Evolutionary conservation across 306 rosid species (phyloP).

Genomic region (Casuarina equisetifolia): DNA sequence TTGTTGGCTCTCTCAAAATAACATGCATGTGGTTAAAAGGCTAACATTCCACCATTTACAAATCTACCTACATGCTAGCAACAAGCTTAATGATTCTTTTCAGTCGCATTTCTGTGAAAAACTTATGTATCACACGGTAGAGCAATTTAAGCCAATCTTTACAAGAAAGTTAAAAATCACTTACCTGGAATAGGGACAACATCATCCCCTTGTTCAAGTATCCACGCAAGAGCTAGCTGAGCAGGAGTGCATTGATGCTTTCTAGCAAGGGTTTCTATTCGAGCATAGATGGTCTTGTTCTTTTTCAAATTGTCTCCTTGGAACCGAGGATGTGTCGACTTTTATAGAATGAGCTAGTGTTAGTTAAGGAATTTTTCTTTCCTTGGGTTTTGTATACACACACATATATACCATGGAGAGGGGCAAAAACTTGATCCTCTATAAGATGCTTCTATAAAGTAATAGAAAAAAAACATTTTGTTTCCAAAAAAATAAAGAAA

Average conservation of each 20-base stretch:
- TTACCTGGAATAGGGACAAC: slow-evolving; percentile 56
- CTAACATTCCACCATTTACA: too few relatives aligned
- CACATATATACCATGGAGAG: not conserved
- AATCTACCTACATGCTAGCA: too few relatives aligned
- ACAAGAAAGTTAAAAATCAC: not conserved
- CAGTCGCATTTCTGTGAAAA: not conserved
- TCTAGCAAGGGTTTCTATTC: slow-evolving; percentile 46
- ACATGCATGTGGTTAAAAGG: too few relatives aligned
- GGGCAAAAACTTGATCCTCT: too few relatives aligned
- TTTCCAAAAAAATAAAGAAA: too few relatives aligned
- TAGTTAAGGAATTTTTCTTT: not conserved
- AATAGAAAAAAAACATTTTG: too few relatives aligned
- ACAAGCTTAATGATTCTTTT: not conserved
- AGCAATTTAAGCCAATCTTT: not conserved
- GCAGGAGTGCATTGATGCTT: slow-evolving; percentile 52
- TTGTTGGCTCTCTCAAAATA: too few relatives aligned
- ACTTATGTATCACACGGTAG: not conserved
- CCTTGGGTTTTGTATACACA: not conserved
- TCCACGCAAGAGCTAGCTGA: slow-evolving; percentile 73
- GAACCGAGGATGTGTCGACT: slow-evolving; percentile 61
- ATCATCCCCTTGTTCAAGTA: slow-evolving; percentile 65
- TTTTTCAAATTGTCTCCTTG: slow-evolving; percentile 43
- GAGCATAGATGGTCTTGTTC: slow-evolving; percentile 51
- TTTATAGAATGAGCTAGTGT: not conserved
- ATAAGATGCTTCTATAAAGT: too few relatives aligned